Evolutionary conservation across 768 basidiomycete genomes (phyloP).

Genomic region (Boletus rubescentipes): DNA sequence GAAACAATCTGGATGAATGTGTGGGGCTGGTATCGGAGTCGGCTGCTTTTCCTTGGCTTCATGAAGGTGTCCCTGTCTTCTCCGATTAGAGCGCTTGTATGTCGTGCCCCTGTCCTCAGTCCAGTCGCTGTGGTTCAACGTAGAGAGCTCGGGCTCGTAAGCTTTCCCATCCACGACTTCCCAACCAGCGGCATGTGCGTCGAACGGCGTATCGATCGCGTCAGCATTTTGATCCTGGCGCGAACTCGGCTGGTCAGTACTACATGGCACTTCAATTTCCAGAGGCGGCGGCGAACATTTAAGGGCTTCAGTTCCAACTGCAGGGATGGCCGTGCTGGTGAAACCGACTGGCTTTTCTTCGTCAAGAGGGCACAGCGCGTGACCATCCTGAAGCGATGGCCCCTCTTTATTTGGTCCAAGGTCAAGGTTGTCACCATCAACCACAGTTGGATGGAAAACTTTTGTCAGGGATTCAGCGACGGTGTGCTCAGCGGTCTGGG

Average conservation of each 20-base stretch:
- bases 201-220: conserved; percentile 9
- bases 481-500: conserved; percentile 40
- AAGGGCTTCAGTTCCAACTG: conserved; percentile 65
- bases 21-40: conserved; percentile 66
- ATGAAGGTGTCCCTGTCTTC: conserved; percentile 59
- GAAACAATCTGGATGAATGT: conserved; percentile 74
- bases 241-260: conserved; percentile 28
- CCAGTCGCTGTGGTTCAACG: conserved; percentile 42
- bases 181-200: conserved; percentile 41
- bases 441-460: conserved; percentile 35
- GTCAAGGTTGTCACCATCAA: background rate
- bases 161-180: conserved; percentile 43
- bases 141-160: conserved; percentile 45
- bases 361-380: conserved; percentile 50
- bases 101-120: conserved; percentile 50
- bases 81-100: conserved; percentile 47
- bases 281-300: conserved; percentile 42
- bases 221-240: conserved; percentile 15
- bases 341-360: conserved; percentile 56
- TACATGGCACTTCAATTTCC: conserved; percentile 27
- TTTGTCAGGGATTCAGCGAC: conserved; percentile 36
- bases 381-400: conserved; percentile 45
- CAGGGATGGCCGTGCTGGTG: conserved; percentile 62
- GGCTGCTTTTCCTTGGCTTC: conserved; percentile 56
- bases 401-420: conserved; percentile 23